Percentiles rank a stretch among this genome's conserved stretches.
phyloP scores from a whole-genome alignment of 371 early-diverging fungal genomes.

The Mortierella sp. region DNA sequence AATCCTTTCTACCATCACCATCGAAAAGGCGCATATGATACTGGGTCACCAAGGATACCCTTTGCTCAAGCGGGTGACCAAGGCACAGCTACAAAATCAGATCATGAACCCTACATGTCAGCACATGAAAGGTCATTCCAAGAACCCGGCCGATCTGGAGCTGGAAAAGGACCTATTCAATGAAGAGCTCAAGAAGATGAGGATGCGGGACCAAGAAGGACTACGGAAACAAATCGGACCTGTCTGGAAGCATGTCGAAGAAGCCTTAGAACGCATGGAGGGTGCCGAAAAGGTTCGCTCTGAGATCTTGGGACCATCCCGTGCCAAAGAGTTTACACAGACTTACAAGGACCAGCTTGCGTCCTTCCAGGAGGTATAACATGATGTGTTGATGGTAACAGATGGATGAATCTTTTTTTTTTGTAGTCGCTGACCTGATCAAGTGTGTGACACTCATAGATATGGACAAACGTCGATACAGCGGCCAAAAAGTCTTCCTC shows the following conservation, averaged over 20 bases:
- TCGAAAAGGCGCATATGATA: conserved; percentile 68
- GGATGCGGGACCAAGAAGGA: conserved; percentile 55
- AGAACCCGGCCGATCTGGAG: conserved; percentile 78
- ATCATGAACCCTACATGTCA: conserved; percentile 76
- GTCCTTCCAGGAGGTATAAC: conserved; percentile 44
- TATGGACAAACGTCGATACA: conserved; percentile 45
- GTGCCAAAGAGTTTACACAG: conserved; percentile 50
- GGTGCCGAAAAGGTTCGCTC: conserved; percentile 51
- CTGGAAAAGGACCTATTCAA: conserved; percentile 75
- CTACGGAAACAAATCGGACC: conserved; percentile 55
- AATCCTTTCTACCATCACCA: conserved; percentile 57
- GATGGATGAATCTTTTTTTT: no score
- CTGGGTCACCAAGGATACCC: conserved; percentile 76
- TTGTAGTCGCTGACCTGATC: no score
- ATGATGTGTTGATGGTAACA: neutral
- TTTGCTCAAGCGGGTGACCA: conserved; percentile 75
- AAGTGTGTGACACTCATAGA: conserved; percentile 9
- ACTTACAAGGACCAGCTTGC: conserved; percentile 44
- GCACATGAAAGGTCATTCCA: conserved; percentile 73
- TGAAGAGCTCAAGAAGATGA: conserved; percentile 59
- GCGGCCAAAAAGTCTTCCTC: conserved; percentile 31
- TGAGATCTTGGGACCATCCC: conserved; percentile 42
- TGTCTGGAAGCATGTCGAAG: conserved; percentile 61
- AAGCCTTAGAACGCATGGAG: conserved; percentile 59
- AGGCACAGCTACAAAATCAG: conserved; percentile 76